Percentiles rank a stretch among this genome's conserved stretches.
Evolutionary conservation across 495 filamentous ascomycete genomes (phyloP).

Genomic region (Lentithecium fluviatile): DNA sequence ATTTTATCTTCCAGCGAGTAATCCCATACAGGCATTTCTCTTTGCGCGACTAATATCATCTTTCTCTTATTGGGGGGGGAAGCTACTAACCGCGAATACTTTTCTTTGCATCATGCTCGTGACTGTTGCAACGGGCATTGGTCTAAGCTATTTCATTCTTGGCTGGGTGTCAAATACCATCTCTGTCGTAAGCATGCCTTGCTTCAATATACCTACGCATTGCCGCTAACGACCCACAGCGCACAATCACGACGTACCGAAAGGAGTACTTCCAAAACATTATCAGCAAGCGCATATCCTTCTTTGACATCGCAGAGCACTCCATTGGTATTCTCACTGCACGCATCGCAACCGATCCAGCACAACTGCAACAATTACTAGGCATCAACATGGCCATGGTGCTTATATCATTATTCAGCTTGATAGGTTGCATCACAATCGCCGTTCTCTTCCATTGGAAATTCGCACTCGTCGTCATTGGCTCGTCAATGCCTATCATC

Average conservation of each 20-base stretch:
- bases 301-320: slow-evolving; percentile 86
- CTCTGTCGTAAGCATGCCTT: slow-evolving; percentile 6
- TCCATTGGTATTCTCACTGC: slow-evolving; percentile 80
- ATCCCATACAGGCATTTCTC: slow-evolving; percentile 20
- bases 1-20: neutral
- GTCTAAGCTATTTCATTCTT: slow-evolving; percentile 12
- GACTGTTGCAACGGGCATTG: slow-evolving; percentile 5
- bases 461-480: slow-evolving; percentile 57
- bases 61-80: slow-evolving; percentile 13
- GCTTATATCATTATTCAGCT: slow-evolving; percentile 69
- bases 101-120: slow-evolving; percentile 20
- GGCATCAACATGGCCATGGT: slow-evolving; percentile 49
- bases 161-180: slow-evolving; percentile 19
- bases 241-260: slow-evolving; percentile 75
- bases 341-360: slow-evolving; percentile 64
- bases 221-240: slow-evolving; percentile 39
- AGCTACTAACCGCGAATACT: neutral
- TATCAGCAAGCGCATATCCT: slow-evolving; percentile 82
- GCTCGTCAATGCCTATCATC: slow-evolving; percentile 12
- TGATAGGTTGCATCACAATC: slow-evolving; percentile 65
- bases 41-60: slow-evolving; percentile 16
- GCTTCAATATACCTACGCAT: slow-evolving; percentile 60
- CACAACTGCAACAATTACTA: slow-evolving; percentile 76
- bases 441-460: slow-evolving; percentile 70
- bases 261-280: slow-evolving; percentile 78